Evolutionary conservation across 2,329 filamentous ascomycete genomes (phyloP).

Genomic region (Trichoderma semiorbis): DNA sequence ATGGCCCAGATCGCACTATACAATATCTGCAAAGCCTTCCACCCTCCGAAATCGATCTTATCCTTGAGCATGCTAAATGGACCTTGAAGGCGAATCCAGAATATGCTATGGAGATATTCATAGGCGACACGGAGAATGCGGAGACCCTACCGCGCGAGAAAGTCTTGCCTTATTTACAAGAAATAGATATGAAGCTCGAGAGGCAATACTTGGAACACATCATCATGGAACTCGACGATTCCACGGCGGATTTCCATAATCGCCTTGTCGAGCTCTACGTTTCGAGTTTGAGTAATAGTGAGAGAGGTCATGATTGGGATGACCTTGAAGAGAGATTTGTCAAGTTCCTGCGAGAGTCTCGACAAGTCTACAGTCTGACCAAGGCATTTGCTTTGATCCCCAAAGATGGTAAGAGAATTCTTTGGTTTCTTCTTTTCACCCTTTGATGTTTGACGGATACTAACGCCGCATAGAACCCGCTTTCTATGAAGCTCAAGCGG

Average conservation of each 20-base stretch:
- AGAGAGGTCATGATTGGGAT: constrained; percentile 49
- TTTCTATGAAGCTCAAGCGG: constrained; percentile 86
- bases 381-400: constrained; percentile 76
- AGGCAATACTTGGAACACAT: constrained; percentile 86
- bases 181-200: constrained; percentile 68
- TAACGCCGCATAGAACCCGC: constrained; percentile 57
- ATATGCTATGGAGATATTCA: constrained; percentile 86
- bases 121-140: constrained; percentile 90
- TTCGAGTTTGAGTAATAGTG: constrained; percentile 52
- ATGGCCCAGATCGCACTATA: constrained; percentile 79
- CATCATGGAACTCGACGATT: constrained; percentile 80
- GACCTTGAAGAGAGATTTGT: constrained; percentile 65
- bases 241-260: constrained; percentile 84
- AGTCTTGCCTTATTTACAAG: constrained; percentile 70
- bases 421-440: neutral
- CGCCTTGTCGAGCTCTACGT: constrained; percentile 67
- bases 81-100: constrained; percentile 68
- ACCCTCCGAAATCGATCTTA: constrained; percentile 82
- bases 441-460: neutral
- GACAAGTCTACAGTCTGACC: constrained; percentile 71
- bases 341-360: constrained; percentile 69
- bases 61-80: constrained; percentile 90
- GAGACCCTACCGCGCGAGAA: constrained; percentile 77
- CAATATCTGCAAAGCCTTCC: constrained; percentile 87
- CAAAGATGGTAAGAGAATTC: constrained; percentile 61